Base-by-base conservation (phyloP, 208 protist species). In the Leishmania braziliensis region DNA sequence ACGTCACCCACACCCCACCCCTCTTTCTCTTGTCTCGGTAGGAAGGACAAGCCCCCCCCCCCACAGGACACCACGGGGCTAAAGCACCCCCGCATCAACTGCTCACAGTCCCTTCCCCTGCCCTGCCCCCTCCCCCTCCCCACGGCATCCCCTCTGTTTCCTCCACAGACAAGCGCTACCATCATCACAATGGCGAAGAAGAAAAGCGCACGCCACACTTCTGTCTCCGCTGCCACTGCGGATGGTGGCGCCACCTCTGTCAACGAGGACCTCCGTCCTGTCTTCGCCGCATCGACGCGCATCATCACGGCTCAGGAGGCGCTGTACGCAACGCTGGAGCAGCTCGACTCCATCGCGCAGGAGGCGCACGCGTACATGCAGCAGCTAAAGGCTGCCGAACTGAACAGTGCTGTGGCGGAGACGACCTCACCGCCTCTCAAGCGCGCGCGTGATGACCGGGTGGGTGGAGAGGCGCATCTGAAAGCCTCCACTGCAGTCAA, bases 281-380 rank as follows among this genome's bases (percentile, higher is more conserved):
- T 74, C 10, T 77, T 86, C 20, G 58, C 50, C 51, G 80, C 69
- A 16, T 50, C 83, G 20, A 62, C 77, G 26, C 77, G 43, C 56
- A 60, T 74, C 26, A 33, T 46, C 8, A 87, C 86, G 14, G 80
- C 80, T 33, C 79, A 85, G 46, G 83, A 75, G 20, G 66, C 88
- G 10, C 80, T 94, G 72, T 77, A 84, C 18, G 51, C 46, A 2
- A 78, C 84, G 20, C 68, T 94, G 69, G 74, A 76, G 33, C 81
- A 79, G 20, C 84, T 94, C 53, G 91, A 94, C 63, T 75, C 87
- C 46, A 89, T 94, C 43, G 86, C 90, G 9, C 76, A 79, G 36
- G 90, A 94, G 26, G 90, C 90, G 1, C 90, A 92, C 81, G 54
- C 75, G 46, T 88, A 91, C 73, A 75, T 74, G 26, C 70, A 78